Percentiles rank a stretch among this genome's conserved stretches.
Evolutionary conservation across 73 alveolate genomes (phyloP).

Genomic region (Uronychia binucleata): DNA sequence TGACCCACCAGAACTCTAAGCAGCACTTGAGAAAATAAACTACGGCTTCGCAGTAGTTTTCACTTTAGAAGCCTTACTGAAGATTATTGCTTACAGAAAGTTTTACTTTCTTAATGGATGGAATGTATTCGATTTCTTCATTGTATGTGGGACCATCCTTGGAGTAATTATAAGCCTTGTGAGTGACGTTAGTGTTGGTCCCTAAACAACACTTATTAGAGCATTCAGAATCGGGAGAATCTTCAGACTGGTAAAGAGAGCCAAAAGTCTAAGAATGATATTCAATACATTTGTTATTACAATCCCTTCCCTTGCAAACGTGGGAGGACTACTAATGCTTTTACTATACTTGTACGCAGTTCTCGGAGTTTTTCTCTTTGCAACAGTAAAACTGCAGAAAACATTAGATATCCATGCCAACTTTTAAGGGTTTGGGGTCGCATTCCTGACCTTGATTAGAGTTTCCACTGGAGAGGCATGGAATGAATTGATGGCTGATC

Average conservation of each 20-base stretch:
- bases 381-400: slow-evolving; percentile 37
- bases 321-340: slow-evolving; percentile 81
- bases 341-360: slow-evolving; percentile 91
- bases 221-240: slow-evolving; percentile 46
- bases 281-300: slow-evolving; percentile 87
- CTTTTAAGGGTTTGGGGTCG: slow-evolving; percentile 75
- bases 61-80: slow-evolving; percentile 80
- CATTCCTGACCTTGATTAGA: slow-evolving; percentile 80
- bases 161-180: slow-evolving; percentile 67
- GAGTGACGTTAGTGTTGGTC: slow-evolving; percentile 49
- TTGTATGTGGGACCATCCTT: slow-evolving; percentile 57
- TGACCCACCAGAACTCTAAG: slow-evolving; percentile 16
- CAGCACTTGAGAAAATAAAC: slow-evolving; percentile 61
- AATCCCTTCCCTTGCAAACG: slow-evolving; percentile 91
- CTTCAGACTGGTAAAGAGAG: slow-evolving; percentile 82
- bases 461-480: slow-evolving; percentile 95
- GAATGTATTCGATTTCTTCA: slow-evolving; percentile 92
- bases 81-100: slow-evolving; percentile 79
- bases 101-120: slow-evolving; percentile 85
- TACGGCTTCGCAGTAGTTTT: slow-evolving; percentile 82
- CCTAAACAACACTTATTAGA: slow-evolving; percentile 5
- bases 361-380: slow-evolving; percentile 89
- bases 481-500: slow-evolving; percentile 79
- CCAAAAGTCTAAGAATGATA: slow-evolving; percentile 82
- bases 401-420: slow-evolving; percentile 75